These are phyloP conservation scores for Eremothecium cymbalariae DNA, from an alignment of 1,139 yeast species.

Conservation along the genomic window DNA sequence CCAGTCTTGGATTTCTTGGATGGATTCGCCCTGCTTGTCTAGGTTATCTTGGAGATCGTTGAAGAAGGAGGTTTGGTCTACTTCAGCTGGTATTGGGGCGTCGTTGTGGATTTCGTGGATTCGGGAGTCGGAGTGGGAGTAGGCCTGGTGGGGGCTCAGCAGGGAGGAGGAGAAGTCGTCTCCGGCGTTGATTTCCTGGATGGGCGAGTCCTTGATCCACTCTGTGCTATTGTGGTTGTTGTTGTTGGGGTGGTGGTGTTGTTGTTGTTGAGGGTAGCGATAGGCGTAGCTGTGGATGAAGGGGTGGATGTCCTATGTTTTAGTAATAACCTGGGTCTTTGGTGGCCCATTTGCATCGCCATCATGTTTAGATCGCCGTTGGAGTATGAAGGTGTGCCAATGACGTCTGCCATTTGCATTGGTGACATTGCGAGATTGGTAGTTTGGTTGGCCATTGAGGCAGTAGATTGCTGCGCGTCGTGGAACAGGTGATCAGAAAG, in stretches of 20 bases:
- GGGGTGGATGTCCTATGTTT: conserved; percentile 21
- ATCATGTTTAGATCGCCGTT: neutral
- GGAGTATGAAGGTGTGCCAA: neutral
- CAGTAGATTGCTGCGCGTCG: conserved; percentile 9
- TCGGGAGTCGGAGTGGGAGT: no score
- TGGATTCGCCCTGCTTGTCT: conserved; percentile 29
- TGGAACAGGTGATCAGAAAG: conserved; percentile 11
- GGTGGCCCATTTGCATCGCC: conserved; percentile 2
- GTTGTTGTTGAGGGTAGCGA: no score
- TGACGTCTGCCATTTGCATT: conserved; percentile 3
- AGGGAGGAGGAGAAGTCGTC: conserved; percentile 6
- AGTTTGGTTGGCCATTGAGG: conserved; percentile 3
- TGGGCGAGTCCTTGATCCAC: conserved; percentile 6
- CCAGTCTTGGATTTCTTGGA: conserved; percentile 18
- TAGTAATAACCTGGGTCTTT: conserved; percentile 19
- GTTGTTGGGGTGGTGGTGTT: no score
- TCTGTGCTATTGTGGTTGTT: conserved; percentile 2
- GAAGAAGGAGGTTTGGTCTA: conserved; percentile 13
- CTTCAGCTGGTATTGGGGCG: conserved; percentile 7
- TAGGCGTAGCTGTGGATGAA: conserved; percentile 11
- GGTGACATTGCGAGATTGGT: conserved; percentile 2
- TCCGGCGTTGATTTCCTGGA: conserved; percentile 9
- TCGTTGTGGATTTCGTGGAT: conserved; percentile 21
- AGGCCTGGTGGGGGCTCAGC: conserved; percentile 2
- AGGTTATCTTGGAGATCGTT: conserved; percentile 25